Evolutionary conservation across 2,329 filamentous ascomycete species (phyloP).

Genomic region (Neurospora crassa): DNA sequence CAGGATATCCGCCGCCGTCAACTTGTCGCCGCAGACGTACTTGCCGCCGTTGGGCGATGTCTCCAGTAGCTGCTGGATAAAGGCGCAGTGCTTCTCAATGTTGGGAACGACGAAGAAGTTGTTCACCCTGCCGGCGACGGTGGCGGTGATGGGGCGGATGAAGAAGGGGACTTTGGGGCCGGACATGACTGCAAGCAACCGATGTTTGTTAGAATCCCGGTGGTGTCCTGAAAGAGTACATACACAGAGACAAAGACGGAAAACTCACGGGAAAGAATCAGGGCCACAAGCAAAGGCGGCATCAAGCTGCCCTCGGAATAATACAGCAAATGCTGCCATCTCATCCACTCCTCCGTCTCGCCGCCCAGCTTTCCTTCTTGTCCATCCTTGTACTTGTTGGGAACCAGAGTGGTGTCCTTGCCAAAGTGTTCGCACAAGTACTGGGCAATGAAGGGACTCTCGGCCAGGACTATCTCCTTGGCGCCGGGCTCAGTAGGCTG

Average conservation of each 20-base stretch:
- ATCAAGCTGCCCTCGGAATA: conserved; percentile 78
- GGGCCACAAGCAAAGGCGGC: conserved; percentile 51
- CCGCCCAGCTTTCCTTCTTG: conserved; percentile 43
- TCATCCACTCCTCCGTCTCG: conserved; percentile 47
- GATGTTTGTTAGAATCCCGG: too few species aligned
- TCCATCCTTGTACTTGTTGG: conserved; percentile 40
- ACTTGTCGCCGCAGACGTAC: conserved; percentile 36
- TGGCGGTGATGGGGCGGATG: conserved; percentile 38
- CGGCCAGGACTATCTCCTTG: conserved; percentile 55
- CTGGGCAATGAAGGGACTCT: conserved; percentile 70
- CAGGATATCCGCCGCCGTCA: conserved; percentile 42
- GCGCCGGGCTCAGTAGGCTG: conserved; percentile 18
- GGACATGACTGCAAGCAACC: conserved; percentile 27
- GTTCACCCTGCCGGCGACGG: conserved; percentile 31
- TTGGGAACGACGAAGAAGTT: conserved; percentile 34
- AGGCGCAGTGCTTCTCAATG: conserved; percentile 30
- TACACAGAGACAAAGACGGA: too few species aligned
- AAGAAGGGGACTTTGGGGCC: conserved; percentile 38
- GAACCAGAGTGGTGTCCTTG: conserved; percentile 29
- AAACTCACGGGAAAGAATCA: conserved; percentile 39
- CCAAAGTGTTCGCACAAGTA: conserved; percentile 61
- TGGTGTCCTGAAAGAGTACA: too few species aligned
- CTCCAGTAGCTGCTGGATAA: conserved; percentile 37
- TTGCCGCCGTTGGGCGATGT: conserved; percentile 25
- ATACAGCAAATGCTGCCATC: conserved; percentile 62